phyloP scores from a whole-genome alignment of 176 grass and related monocot species.

The Neostapfia colusana region DNA sequence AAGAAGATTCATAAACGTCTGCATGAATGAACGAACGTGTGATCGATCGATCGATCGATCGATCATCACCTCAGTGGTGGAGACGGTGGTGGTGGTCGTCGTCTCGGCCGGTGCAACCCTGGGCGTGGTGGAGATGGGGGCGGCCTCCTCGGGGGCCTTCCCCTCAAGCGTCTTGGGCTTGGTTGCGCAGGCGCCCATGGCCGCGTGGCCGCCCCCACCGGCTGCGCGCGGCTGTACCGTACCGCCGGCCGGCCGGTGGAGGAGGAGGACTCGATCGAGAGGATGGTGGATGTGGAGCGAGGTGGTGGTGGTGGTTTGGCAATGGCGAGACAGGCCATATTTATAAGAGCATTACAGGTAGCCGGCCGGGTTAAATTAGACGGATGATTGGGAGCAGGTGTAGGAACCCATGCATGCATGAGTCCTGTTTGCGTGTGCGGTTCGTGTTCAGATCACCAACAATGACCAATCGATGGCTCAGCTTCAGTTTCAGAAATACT shows the following conservation, averaged over 20 bases:
- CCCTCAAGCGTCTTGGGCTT: slow-evolving; percentile 58
- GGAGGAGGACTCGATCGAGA: slow-evolving; percentile 25
- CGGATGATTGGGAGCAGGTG: neutral
- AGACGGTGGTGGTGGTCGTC: neutral
- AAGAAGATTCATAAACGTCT: too few species aligned
- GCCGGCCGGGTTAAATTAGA: neutral
- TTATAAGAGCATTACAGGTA: neutral
- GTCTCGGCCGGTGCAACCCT: slow-evolving; percentile 36
- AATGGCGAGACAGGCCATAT: neutral
- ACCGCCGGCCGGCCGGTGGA: too few species aligned
- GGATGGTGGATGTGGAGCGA: slow-evolving; percentile 25
- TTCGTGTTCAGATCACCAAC: too few species aligned
- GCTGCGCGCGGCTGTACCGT: too few species aligned
- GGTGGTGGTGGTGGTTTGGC: slow-evolving; percentile 41
- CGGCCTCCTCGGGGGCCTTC: neutral
- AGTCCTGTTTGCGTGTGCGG: too few species aligned
- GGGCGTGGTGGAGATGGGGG: slow-evolving; percentile 27
- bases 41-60: too few species aligned
- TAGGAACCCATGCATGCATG: neutral
- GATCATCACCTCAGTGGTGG: neutral
- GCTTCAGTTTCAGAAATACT: too few species aligned
- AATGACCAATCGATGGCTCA: too few species aligned
- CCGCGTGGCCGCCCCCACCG: too few species aligned
- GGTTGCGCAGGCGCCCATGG: slow-evolving; percentile 62
- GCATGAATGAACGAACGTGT: too few species aligned